These are phyloP conservation scores for Phaeomoniella chlamydospora DNA, from an alignment of 2,329 filamentous ascomycete genomes.

Conservation along the genomic window DNA sequence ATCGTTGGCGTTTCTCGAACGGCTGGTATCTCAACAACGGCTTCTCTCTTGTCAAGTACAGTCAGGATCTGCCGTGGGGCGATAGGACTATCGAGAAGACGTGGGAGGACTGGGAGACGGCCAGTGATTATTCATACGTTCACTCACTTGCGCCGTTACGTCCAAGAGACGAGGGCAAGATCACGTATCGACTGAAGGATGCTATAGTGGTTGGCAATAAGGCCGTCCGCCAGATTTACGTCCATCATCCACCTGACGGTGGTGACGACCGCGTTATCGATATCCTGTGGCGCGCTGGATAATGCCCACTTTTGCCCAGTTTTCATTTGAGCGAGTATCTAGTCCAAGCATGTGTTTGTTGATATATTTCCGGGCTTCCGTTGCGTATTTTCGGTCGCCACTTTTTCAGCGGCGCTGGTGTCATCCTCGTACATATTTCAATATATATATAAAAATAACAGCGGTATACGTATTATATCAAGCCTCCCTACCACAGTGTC, in stretches of 20 bases:
- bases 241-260: conserved; percentile 16
- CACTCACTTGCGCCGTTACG: conserved; percentile 40
- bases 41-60: conserved; percentile 40
- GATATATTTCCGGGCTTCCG: no score
- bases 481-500: no score
- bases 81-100: conserved; percentile 36
- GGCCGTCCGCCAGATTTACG: conserved; percentile 40
- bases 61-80: conserved; percentile 24
- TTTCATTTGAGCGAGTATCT: no score
- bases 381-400: no score
- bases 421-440: no score
- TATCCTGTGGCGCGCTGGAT: neutral
- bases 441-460: no score
- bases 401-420: no score
- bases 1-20: conserved; percentile 35
- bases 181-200: conserved; percentile 35
- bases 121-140: conserved; percentile 28
- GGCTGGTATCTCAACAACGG: conserved; percentile 42
- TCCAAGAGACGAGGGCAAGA: conserved; percentile 30
- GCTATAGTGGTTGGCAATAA: conserved; percentile 25
- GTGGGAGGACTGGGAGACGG: conserved; percentile 31
- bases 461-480: no score
- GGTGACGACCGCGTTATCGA: neutral
- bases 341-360: no score
- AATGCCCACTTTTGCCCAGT: no score